A percentile compares a stretch with the other conserved stretches of the same genome.
phyloP scores from a whole-genome alignment of 2,329 filamentous ascomycete genomes.

The Fusarium aywerte region DNA sequence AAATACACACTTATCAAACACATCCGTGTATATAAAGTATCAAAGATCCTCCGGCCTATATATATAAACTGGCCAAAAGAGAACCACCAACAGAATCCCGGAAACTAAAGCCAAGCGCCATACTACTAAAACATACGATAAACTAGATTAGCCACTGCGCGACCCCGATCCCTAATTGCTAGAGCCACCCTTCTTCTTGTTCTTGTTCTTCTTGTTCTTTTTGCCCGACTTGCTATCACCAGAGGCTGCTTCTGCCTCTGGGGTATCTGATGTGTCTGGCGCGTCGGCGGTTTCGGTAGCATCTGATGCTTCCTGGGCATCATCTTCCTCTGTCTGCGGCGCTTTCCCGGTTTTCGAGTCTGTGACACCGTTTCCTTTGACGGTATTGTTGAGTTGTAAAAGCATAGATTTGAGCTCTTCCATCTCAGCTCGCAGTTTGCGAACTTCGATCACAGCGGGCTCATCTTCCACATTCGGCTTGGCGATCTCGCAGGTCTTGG shows the following conservation, averaged over 20 bases:
- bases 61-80: background rate
- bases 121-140: background rate
- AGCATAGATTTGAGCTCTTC: slow-evolving; percentile 65
- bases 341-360: slow-evolving; percentile 15
- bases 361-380: slow-evolving; percentile 25
- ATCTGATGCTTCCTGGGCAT: slow-evolving; percentile 23
- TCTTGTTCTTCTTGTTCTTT: slow-evolving; percentile 46
- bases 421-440: slow-evolving; percentile 67
- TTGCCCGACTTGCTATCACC: slow-evolving; percentile 34
- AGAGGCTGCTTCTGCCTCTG: slow-evolving; percentile 27
- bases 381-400: slow-evolving; percentile 46
- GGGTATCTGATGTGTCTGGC: slow-evolving; percentile 21
- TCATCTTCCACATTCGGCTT: slow-evolving; percentile 87
- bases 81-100: background rate
- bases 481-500: slow-evolving; percentile 78
- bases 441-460: slow-evolving; percentile 75
- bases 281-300: slow-evolving; percentile 25
- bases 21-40: background rate
- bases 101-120: background rate
- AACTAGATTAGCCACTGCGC: background rate
- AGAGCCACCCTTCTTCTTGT: slow-evolving; percentile 42
- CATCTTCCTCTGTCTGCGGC: slow-evolving; percentile 14
- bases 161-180: slow-evolving; percentile 19
- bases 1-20: background rate
- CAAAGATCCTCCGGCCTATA: background rate